Evolutionary conservation across 2,329 filamentous ascomycete genomes (phyloP), one percentile per base, ranked within the genome.

Genomic region (Plenodomus tracheiphilus): DNA sequence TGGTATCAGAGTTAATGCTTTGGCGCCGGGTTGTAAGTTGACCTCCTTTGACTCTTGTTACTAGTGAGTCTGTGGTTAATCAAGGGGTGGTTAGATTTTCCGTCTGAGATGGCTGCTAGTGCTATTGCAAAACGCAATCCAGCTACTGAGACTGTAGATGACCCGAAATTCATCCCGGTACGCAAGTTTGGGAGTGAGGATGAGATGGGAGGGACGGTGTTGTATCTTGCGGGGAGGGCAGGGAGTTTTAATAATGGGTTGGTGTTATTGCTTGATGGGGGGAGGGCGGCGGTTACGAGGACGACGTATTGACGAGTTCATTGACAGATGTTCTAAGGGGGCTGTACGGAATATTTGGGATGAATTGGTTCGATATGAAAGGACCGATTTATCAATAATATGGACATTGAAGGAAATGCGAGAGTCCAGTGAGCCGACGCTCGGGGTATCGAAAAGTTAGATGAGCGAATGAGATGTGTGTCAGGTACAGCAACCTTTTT

Each of bases 1-100:
- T 43, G 64, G 70, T 16, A 80, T 81, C 28, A 70, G 79, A 1
- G 71, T 73, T 1, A 82, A 82, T 58, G 70, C 74, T 0, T 71
- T 81, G 39, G 72, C 77, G 3, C 78, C 79, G 10, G 79, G 79
- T 3, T 42, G 56, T 57, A 47, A 43, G 46, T 46, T 9, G n/a
- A n/a, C n/a, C n/a, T n/a, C 2, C 18, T 22, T 13, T 4, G 22
- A 34, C 4, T 4, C 7, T n/a, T 16, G 6, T 21, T 13, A 6
- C 17, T 16, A 15, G 13, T 18, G 6, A 11, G 11, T 21, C 13
- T 13, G 35, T 10, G 4, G 18, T 13, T 46, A 20, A 47, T 39
- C 8, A 4, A 21, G 19, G 4, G 32, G 15, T 4, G 11, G 10
- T n/a, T 41, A 61, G 54, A 48, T 11, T 61, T 49, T 18, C 56